Percentiles rank a stretch among this genome's conserved stretches.
These are phyloP conservation scores for Psilocybe mexicana DNA, from an alignment of 1,284 basidiomycete species.

Conservation along the genomic window DNA sequence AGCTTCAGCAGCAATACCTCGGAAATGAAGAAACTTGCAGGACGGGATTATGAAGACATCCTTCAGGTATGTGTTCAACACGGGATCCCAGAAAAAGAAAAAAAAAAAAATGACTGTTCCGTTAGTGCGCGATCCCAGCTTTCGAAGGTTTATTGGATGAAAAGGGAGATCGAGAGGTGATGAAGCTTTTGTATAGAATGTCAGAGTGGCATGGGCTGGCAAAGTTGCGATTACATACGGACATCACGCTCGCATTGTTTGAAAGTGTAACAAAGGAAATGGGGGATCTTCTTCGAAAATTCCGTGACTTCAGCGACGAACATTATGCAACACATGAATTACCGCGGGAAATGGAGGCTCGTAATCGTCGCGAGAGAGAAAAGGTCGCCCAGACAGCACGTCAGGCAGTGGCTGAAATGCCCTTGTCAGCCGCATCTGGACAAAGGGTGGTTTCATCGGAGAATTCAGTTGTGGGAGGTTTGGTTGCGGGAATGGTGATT, in stretches of 20 bases:
- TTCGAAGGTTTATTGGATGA: conserved; percentile 36
- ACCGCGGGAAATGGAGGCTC: conserved; percentile 26
- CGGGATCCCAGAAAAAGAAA: conserved; percentile 16
- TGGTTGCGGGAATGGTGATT: too few species aligned
- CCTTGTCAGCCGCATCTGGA: background rate
- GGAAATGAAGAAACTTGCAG: conserved; percentile 35
- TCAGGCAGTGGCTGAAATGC: background rate
- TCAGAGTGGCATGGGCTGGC: conserved; percentile 38
- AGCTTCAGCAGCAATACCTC: conserved; percentile 31
- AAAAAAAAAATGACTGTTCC: conserved; percentile 24
- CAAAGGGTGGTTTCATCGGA: background rate
- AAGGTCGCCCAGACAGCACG: too few species aligned
- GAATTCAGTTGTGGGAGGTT: too few species aligned
- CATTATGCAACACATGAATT: conserved; percentile 29
- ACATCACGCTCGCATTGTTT: conserved; percentile 26
- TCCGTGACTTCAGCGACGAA: conserved; percentile 23
- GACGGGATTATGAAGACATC: conserved; percentile 35
- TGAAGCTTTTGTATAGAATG: conserved; percentile 28
- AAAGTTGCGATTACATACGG: conserved; percentile 38
- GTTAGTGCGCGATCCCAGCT: conserved; percentile 38
- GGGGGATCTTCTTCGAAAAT: conserved; percentile 27
- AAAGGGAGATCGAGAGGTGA: conserved; percentile 28
- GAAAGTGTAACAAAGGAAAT: conserved; percentile 23
- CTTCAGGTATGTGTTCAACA: conserved; percentile 35
- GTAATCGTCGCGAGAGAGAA: conserved; percentile 17